Evolutionary conservation across 768 basidiomycete genomes (phyloP), one percentile per base, ranked within the genome.

Genomic region (Auriscalpium orientale): DNA sequence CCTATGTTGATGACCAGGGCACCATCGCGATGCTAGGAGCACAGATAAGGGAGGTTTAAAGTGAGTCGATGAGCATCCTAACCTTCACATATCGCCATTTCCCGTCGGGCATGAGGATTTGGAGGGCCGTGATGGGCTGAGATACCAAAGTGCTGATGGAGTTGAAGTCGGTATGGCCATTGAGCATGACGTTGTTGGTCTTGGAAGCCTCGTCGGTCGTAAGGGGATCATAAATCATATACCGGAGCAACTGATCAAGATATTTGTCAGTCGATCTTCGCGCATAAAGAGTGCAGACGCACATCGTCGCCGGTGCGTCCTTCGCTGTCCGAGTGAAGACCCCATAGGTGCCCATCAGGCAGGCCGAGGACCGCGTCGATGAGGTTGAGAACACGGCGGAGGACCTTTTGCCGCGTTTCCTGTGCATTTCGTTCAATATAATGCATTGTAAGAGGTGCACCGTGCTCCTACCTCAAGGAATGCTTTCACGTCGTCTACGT

Each of bases 211-310:
- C 71, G 34, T 65, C 63, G 6, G 62, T 49, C 0, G 68, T 70
- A 11, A 71, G 62, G 34, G 70, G 70, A 54, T 71, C 68, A 62
- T 70, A 72, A 9, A 72, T 66, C 71, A 72, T 72, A 51, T 72
- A 72, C 15, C 71, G 64, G 11, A 70, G 47, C 16, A 69, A 58
- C 70, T 71, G 22, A 38, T 46, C 47, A 21, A 35, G 40, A 18
- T 51, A 35, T 28, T 45, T 3, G 38, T 53, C 20, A 51, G 15
- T 33, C n/a, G 13, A 5, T 6, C 11, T 15, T 37, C 9, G 38
- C 1, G 16, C 13, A 4, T 8, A 28, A 9, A 20, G 10, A 8
- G 15, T 15, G 9, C n/a, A 51, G 18, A n/a, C 50, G 12, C 20
- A 51, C 50, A 51, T 72, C 71, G 38, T 68, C 63, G 21, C 70